These are phyloP conservation scores for Beauveria bassiana DNA, from an alignment of 2,329 filamentous ascomycete species.

Conservation along the genomic window DNA sequence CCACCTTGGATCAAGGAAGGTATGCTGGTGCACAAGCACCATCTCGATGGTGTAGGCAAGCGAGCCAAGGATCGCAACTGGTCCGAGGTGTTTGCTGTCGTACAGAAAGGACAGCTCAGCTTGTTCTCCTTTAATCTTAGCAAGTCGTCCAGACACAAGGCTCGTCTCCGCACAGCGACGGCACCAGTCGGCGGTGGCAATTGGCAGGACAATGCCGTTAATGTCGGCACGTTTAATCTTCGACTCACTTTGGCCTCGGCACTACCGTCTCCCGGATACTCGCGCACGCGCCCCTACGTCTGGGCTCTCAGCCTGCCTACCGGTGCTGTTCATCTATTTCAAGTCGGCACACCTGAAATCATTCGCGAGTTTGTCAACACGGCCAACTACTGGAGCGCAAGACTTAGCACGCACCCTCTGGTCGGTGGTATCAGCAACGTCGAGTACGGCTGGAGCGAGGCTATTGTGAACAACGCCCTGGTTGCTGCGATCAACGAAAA, in stretches of 20 bases:
- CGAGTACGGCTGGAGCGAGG: constrained; percentile 93
- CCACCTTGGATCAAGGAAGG: constrained; percentile 99
- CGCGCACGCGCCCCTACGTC: constrained; percentile 80
- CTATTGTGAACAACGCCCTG: constrained; percentile 59
- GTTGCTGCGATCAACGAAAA: constrained; percentile 46
- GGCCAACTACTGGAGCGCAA: constrained; percentile 95
- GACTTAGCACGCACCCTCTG: constrained; percentile 86
- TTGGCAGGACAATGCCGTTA: constrained; percentile 95
- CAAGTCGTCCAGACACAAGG: constrained; percentile 66
- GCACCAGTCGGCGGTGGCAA: constrained; percentile 73
- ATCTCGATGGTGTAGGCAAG: constrained; percentile 83
- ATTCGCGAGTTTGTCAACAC: constrained; percentile 89
- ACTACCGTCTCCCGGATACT: constrained; percentile 86
- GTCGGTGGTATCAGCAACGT: constrained; percentile 92
- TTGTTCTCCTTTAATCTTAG: constrained; percentile 87
- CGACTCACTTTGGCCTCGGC: constrained; percentile 87
- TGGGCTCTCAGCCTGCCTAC: constrained; percentile 90
- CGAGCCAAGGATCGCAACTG: constrained; percentile 91
- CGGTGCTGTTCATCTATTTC: constrained; percentile 95
- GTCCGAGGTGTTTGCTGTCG: constrained; percentile 91
- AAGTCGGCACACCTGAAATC: constrained; percentile 91
- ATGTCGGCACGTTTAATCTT: constrained; percentile 77
- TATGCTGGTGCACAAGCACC: constrained; percentile 91
- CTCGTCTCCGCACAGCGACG: constrained; percentile 44
- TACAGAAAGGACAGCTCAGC: constrained; percentile 89